Evolutionary conservation across 306 rosid genomes (phyloP).

Genomic region (cucumber (Cucumis sativus)): Cucumber_9930_V3 NC_026659.2:4030001-4030500

Average conservation of each 20-base stretch:
- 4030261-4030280: conserved; percentile 12
- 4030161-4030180: conserved; percentile 27
- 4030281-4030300: conserved; percentile 20
- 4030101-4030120: conserved; percentile 30
- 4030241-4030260: conserved; percentile 29
- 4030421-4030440: not conserved
- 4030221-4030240: conserved; percentile 24
- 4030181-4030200: conserved; percentile 32
- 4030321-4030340: conserved; percentile 20
- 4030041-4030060: conserved; percentile 13
- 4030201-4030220: conserved; percentile 18
- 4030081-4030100: conserved; percentile 13
- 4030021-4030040: conserved; percentile 27
- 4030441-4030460: not conserved
- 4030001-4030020: conserved; percentile 13
- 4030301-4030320: conserved; percentile 24
- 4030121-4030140: conserved; percentile 29
- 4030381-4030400: not conserved
- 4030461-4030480: not conserved
- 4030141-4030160: conserved; percentile 28
- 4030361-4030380: conserved; percentile 9
- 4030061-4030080: conserved; percentile 27
- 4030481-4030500: conserved; percentile 1
- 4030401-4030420: not conserved
- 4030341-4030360: not conserved